Percentiles rank a stretch among this genome's conserved stretches.
phyloP scores from a whole-genome alignment of 1,284 basidiomycete genomes.

The Gymnopus androsaceus region DNA sequence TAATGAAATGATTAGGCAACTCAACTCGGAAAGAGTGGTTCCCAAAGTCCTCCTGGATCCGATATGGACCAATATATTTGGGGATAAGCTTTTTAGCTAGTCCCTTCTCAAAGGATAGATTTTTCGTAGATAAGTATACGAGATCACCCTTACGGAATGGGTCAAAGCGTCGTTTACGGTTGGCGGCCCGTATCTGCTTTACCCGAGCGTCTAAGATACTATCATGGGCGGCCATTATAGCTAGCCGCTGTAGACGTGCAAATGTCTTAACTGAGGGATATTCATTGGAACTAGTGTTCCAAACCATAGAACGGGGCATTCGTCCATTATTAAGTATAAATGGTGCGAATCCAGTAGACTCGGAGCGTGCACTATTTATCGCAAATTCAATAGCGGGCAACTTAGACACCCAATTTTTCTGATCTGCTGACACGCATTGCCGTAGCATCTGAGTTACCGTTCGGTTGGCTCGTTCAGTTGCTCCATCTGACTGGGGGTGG shows the following conservation, averaged over 20 bases:
- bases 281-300: constrained; percentile 20
- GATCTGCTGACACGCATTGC: constrained; percentile 15
- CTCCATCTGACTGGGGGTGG: constrained; percentile 26
- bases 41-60: constrained; percentile 22
- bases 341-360: constrained; percentile 32
- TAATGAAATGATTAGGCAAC: constrained; percentile 23
- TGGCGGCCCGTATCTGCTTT: constrained; percentile 29
- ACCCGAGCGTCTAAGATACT: constrained; percentile 29
- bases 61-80: constrained; percentile 34
- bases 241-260: constrained; percentile 20
- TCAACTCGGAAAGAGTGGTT: constrained; percentile 29
- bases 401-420: constrained; percentile 23
- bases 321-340: constrained; percentile 37
- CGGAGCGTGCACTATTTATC: constrained; percentile 23
- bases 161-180: constrained; percentile 18
- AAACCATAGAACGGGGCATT: constrained; percentile 29
- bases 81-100: constrained; percentile 28
- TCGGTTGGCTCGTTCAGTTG: constrained; percentile 23
- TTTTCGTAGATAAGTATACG: constrained; percentile 33
- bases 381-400: constrained; percentile 27
- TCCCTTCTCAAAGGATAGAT: constrained; percentile 29
- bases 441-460: constrained; percentile 27
- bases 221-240: constrained; percentile 28
- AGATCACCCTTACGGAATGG: constrained; percentile 28
- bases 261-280: constrained; percentile 26